Evolutionary conservation across 108 stramenopile genomes (phyloP), one percentile per base, ranked within the genome.

Genomic region (Phaeodactylum tricornutum): DNA sequence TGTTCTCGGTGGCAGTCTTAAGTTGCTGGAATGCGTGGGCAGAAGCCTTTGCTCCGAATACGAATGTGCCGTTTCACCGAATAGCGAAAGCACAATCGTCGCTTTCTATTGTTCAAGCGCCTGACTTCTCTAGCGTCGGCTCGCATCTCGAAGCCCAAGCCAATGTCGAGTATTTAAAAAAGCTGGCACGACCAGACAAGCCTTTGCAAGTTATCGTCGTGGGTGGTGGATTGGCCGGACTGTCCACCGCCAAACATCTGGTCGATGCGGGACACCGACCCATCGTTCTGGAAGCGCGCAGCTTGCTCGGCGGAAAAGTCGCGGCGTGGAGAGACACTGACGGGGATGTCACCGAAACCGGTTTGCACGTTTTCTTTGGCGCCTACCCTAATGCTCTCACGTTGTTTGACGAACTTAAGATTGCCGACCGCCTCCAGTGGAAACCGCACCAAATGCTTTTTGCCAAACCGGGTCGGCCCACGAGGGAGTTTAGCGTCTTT

Each of bases 381-480:
- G 94, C 94, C 24, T 96, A 96, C 55, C 91, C 94, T 8, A 96
- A 96, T 64, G 81, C 89, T 59, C 80, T 92, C 67, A 83, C 79
- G 33, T 57, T 96, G 24, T 90, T 96, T 53, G 81, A 84, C 36
- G 94, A 96, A 64, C 63, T 96, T 15, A 71, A 64, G 25, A 93
- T 96, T 52, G 69, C 84, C 14, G 95, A 96, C 48, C 77, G 92
- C 22, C 62, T 96, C 45, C 93, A 96, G 50, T 96, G 95, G 95
- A 94, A 94, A 57, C 70, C 79, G 25, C 95, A 96, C 55, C 79
- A 86, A 58, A 94, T 96, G 93, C 81, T 87, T 16, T 95, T 96
- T 58, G 95, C 95, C 26, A 47, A 73, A 0, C 88, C 90, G 8
- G 88, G 88, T 16, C 15, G 53, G 8, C 39, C 39, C 14, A 41